Evolutionary conservation across 2,329 filamentous ascomycete species (phyloP).

Genomic region (Alternaria atra): DNA sequence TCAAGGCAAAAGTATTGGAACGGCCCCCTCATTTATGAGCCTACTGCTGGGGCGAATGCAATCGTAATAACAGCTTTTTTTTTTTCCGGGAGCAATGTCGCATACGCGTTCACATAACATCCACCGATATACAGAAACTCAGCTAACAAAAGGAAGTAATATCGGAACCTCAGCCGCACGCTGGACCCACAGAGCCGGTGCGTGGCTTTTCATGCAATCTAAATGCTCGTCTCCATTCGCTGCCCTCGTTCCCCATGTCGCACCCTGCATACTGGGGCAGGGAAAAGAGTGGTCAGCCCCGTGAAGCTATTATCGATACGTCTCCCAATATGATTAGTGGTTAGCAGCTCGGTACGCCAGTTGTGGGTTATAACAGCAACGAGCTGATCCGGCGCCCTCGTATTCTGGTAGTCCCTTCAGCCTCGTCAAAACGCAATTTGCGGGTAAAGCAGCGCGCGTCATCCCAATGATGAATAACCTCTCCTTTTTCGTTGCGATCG

Average conservation of each 20-base stretch:
- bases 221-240: conserved; percentile 6
- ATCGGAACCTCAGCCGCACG: conserved; percentile 6
- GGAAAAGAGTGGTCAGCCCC: neutral
- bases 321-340: neutral
- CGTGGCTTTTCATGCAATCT: conserved; percentile 11
- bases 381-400: conserved; percentile 3
- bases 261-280: conserved; percentile 2
- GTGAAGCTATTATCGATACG: conserved; percentile 4
- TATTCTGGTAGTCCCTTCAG: neutral
- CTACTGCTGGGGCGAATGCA: neutral
- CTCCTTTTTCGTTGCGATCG: neutral
- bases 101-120: neutral
- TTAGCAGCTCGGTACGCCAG: neutral
- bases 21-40: neutral
- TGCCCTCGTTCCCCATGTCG: neutral
- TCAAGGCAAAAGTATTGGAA: neutral
- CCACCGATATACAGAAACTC: neutral
- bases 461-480: conserved; percentile 3
- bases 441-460: neutral
- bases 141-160: neutral
- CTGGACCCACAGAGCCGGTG: neutral
- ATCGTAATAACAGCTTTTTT: neutral
- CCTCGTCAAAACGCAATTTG: neutral
- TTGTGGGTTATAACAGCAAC: conserved; percentile 6
- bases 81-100: neutral